Evolutionary conservation across 306 rosid species (phyloP).

Genomic region (Crataegus laevigata): DNA sequence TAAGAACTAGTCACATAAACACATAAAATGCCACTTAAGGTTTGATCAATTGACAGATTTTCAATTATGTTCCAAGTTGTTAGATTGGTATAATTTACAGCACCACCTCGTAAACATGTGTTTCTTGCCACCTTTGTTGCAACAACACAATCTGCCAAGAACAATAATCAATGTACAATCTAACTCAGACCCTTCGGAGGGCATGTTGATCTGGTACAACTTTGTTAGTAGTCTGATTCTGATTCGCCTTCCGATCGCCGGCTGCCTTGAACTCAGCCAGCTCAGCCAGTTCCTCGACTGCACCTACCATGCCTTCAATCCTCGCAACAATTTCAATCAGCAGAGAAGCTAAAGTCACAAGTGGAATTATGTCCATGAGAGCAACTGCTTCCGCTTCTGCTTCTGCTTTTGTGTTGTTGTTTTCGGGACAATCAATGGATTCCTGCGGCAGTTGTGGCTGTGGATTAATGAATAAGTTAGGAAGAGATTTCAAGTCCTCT

Average conservation of each 20-base stretch:
- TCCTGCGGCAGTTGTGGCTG: background rate
- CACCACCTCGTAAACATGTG: background rate
- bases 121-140: background rate
- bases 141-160: background rate
- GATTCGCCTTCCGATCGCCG: background rate
- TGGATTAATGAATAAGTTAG: conserved; percentile 8
- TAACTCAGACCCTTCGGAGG: conserved; percentile 16
- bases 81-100: background rate
- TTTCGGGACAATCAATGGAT: conserved; percentile 7
- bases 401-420: background rate
- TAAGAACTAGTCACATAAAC: no score
- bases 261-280: conserved; percentile 29
- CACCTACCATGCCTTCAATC: conserved; percentile 50
- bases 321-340: conserved; percentile 43
- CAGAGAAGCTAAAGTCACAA: conserved; percentile 53
- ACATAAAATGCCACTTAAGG: background rate
- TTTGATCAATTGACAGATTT: background rate
- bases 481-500: conserved; percentile 38
- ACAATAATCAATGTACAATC: background rate
- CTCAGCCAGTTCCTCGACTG: conserved; percentile 46
- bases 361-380: conserved; percentile 52
- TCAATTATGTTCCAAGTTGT: conserved; percentile 1
- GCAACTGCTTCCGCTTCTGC: background rate
- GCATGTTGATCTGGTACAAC: background rate
- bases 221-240: background rate